Evolutionary conservation across 2,329 filamentous ascomycete genomes (phyloP).

Genomic region (Colletotrichum incanum): DNA sequence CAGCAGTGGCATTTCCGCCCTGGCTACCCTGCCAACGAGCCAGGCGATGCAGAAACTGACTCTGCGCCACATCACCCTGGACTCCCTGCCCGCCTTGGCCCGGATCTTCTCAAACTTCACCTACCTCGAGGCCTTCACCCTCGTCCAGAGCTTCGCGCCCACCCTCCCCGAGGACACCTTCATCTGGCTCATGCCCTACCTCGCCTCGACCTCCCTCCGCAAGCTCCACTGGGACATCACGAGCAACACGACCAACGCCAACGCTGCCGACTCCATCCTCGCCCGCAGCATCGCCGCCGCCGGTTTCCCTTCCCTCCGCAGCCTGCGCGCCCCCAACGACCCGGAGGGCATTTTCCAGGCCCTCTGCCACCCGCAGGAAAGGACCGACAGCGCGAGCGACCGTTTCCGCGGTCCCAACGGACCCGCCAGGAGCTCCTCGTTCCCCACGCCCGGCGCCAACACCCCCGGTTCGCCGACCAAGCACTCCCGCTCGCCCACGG

Average conservation of each 20-base stretch:
- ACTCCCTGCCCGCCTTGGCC: conserved; percentile 70
- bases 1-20: conserved; percentile 69
- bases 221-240: conserved; percentile 78
- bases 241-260: conserved; percentile 60
- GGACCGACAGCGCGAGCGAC: conserved; percentile 67
- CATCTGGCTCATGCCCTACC: conserved; percentile 76
- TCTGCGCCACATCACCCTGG: conserved; percentile 70
- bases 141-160: conserved; percentile 71
- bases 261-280: conserved; percentile 73
- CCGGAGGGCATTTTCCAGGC: conserved; percentile 78
- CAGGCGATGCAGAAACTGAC: conserved; percentile 64
- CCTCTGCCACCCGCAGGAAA: conserved; percentile 75
- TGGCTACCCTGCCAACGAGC: conserved; percentile 66
- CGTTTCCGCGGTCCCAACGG: conserved; percentile 56
- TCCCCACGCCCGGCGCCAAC: conserved; percentile 45
- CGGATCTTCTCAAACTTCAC: conserved; percentile 72
- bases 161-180: conserved; percentile 69
- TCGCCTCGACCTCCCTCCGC: conserved; percentile 68
- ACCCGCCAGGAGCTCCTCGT: conserved; percentile 24
- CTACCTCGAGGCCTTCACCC: conserved; percentile 64
- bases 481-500: conserved; percentile 56
- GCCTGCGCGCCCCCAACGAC: conserved; percentile 77
- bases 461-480: conserved; percentile 48
- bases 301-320: conserved; percentile 75
- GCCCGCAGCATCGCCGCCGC: conserved; percentile 73